Percentiles rank a stretch among this genome's conserved stretches.
Conservation (phyloP, 1,284 basidiomycete genomes). For the Boletus albobrunnescens region DNA sequence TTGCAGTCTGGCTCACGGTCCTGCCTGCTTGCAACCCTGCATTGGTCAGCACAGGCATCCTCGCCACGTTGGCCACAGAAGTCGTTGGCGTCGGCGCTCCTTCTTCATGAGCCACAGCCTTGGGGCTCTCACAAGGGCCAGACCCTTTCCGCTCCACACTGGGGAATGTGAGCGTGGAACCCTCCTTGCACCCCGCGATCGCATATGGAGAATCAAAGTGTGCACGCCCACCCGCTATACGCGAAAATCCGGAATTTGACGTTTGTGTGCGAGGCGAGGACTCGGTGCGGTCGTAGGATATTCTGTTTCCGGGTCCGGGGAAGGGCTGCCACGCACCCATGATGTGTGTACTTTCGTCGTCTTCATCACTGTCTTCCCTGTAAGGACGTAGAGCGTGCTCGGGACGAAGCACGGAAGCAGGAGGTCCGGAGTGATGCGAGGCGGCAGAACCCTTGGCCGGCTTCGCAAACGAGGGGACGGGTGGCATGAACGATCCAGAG, state of each 20-base stretch:
- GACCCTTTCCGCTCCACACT: constrained; percentile 49
- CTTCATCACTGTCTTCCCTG: constrained; percentile 70
- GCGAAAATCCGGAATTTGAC: constrained; percentile 62
- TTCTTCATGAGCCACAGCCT: constrained; percentile 20
- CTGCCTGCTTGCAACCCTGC: constrained; percentile 57
- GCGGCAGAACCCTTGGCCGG: constrained; percentile 24
- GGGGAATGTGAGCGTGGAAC: constrained; percentile 61
- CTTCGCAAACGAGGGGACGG: constrained; percentile 30
- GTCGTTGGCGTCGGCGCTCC: constrained; percentile 49
- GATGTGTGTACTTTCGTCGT: constrained; percentile 74
- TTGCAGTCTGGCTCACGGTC: constrained; percentile 76
- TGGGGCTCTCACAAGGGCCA: constrained; percentile 22
- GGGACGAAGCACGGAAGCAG: constrained; percentile 70
- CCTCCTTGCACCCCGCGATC: constrained; percentile 43
- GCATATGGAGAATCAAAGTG: constrained; percentile 77
- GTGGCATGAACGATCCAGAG: constrained; percentile 45
- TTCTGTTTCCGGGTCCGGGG: constrained; percentile 48
- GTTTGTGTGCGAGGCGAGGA: constrained; percentile 33
- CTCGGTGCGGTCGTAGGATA: constrained; percentile 35
- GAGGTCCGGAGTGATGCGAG: constrained; percentile 49
- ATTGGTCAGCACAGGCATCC: constrained; percentile 36
- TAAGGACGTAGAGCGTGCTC: constrained; percentile 76
- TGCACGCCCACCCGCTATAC: constrained; percentile 74
- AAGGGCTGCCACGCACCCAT: constrained; percentile 83
- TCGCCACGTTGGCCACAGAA: constrained; percentile 44